Percentiles rank a stretch among this genome's conserved stretches.
Conservation (phyloP, 495 filamentous ascomycete species). For the Hypomontagnella monticulosa region DNA sequence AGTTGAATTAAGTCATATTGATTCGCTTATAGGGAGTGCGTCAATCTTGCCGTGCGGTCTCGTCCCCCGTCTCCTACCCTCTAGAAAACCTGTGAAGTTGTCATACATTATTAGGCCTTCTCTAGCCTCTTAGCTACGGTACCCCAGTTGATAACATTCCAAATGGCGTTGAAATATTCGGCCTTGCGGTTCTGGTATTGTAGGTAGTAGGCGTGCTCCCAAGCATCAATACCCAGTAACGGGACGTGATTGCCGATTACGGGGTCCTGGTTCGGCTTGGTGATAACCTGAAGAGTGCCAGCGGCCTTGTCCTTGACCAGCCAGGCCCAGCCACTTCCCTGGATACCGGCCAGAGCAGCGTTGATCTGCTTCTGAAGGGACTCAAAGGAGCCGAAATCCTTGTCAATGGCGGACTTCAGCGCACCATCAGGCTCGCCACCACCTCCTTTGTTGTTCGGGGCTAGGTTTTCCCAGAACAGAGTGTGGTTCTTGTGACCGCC, state of each 20-base stretch:
- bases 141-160: constrained; percentile 94
- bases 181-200: constrained; percentile 88
- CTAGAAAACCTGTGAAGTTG: constrained; percentile 1
- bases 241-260: constrained; percentile 81
- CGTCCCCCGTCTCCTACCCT: constrained; percentile 10
- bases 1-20: no score
- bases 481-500: constrained; percentile 95
- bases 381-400: constrained; percentile 79
- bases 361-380: constrained; percentile 86
- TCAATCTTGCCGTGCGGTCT: constrained; percentile 3
- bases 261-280: constrained; percentile 85
- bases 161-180: constrained; percentile 81
- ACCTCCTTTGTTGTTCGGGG: constrained; percentile 71
- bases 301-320: constrained; percentile 91
- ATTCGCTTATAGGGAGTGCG: neutral
- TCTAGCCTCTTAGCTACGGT: constrained; percentile 84
- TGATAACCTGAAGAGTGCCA: constrained; percentile 78
- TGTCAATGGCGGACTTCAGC: constrained; percentile 73
- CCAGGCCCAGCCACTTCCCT: constrained; percentile 97
- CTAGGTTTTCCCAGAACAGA: constrained; percentile 98
- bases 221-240: constrained; percentile 87
- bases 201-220: constrained; percentile 81
- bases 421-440: constrained; percentile 77
- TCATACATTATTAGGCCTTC: constrained; percentile 53
- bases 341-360: constrained; percentile 83